Conservation (phyloP, 345 rosid species). For the Brassica carinata region DNA sequence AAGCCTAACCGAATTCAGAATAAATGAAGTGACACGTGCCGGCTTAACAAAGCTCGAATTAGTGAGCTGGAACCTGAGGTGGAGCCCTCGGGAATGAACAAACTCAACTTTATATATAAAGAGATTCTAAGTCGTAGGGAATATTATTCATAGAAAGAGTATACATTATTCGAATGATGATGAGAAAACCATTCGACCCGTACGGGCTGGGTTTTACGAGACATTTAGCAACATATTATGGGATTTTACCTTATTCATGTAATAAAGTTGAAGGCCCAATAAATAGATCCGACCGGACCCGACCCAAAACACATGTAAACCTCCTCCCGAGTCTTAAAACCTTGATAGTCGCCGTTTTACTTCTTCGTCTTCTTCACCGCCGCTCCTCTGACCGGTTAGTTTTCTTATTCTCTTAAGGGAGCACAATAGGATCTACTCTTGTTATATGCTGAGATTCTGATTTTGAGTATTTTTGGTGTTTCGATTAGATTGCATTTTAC, state of each 20-base stretch:
- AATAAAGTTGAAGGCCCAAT: slow-evolving; percentile 2
- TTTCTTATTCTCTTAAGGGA: neutral
- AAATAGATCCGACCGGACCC: slow-evolving; percentile 17
- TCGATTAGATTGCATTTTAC: slow-evolving; percentile 4
- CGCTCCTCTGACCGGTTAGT: slow-evolving; percentile 26
- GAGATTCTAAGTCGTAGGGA: too few relatives aligned
- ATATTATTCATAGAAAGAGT: too few relatives aligned
- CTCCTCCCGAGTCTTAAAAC: neutral
- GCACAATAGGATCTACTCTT: neutral
- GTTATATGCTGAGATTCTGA: neutral
- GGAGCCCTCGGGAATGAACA: too few relatives aligned
- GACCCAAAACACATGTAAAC: slow-evolving; percentile 14
- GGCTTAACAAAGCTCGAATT: too few relatives aligned
- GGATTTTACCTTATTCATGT: neutral
- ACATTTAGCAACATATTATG: neutral
- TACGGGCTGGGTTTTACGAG: neutral
- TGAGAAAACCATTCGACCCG: neutral
- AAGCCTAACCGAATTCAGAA: too few relatives aligned
- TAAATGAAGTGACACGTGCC: too few relatives aligned
- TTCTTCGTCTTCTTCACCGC: slow-evolving; percentile 11
- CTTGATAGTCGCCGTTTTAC: slow-evolving; percentile 12
- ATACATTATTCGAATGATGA: too few relatives aligned
- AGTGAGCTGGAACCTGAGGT: too few relatives aligned
- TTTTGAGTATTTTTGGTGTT: neutral
- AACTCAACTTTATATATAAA: too few relatives aligned